Base-by-base conservation (phyloP, 192 early-diverging fungal species). In the Mortierella claussenii region DNA sequence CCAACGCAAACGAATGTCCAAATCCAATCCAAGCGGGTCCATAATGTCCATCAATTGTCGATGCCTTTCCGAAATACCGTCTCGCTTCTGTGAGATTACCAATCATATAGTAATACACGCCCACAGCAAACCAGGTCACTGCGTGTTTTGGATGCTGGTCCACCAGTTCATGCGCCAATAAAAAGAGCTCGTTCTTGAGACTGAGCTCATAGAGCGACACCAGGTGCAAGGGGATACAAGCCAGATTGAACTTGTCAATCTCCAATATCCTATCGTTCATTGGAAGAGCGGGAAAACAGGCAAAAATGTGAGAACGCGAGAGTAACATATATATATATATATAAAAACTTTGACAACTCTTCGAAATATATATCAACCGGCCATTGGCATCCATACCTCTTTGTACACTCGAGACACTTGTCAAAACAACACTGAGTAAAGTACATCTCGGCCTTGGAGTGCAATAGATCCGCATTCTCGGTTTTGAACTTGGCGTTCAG, bases 11-110 rank as follows among this genome's bases (percentile, higher is more conserved):
- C n/a, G 91, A 81, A 70, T 95, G 93, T 7, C 86, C 94, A 63
- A 89, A 90, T 13, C 89, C 93, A 21, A 96, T 69, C 94, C 94
- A 96, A 21, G 87, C 92, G 8, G 85, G 81, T 0, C 83, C 89
- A 82, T 84, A 92, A 37, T 76, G 68, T 12, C 76, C 62, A 67
- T 95, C 88, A 33, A 93, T 83, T 1, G 65, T 68, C 7, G 87
- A 80, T 1, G 89, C 76, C 69, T 92, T 89, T 54, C 80, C 73
- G 63, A 93, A 93, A 71, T 89, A 91, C 37, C 68, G 60, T 55
- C 90, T 60, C 0, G 94, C 90, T 33, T 92, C 91, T 2, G 75
- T 51, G 50, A 88, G 80, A 21, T 90, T 81, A 21, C 82, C 70
- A 31, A 86, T 86, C 34, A 83, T 60, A 24, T 85, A 86, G 48